These are phyloP conservation scores for Entelexis sorbosivorans DNA, from an alignment of 1,139 yeast species.

Conservation along the genomic window DNA sequence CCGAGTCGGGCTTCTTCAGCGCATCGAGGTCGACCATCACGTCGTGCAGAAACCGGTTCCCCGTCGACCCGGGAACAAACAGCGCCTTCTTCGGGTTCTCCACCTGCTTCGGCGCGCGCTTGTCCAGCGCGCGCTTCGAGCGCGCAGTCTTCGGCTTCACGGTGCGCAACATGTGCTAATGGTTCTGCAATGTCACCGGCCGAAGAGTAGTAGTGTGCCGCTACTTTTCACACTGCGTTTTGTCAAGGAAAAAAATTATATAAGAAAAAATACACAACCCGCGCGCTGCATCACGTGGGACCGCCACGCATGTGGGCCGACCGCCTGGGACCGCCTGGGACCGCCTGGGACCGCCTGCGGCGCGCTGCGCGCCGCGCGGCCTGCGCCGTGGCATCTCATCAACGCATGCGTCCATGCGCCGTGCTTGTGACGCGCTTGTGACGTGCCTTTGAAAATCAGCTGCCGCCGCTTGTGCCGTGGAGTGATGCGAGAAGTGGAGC, in stretches of 20 bases:
- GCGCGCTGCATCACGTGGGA: background rate
- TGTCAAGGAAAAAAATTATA: constrained; percentile 5
- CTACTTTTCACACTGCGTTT: background rate
- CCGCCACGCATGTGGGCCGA: background rate
- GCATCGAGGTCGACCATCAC: constrained; percentile 84
- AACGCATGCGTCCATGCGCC: too few relatives aligned
- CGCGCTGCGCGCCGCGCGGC: too few relatives aligned
- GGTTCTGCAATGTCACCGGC: background rate
- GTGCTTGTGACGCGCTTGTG: too few relatives aligned
- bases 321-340: too few relatives aligned
- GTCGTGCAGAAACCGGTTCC: constrained; percentile 73
- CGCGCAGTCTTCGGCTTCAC: constrained; percentile 86
- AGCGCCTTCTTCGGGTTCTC: constrained; percentile 87
- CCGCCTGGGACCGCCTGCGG: too few relatives aligned
- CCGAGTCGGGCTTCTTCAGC: constrained; percentile 81
- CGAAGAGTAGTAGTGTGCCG: background rate
- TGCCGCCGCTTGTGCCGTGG: too few relatives aligned
- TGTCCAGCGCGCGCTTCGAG: constrained; percentile 85
- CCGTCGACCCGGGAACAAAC: constrained; percentile 80
- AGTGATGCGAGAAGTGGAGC: too few relatives aligned
- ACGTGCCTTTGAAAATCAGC: too few relatives aligned
- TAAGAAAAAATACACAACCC: background rate
- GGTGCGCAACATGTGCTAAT: constrained; percentile 26
- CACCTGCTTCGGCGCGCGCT: constrained; percentile 73
- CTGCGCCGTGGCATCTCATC: too few relatives aligned